Evolutionary conservation across 768 basidiomycete genomes (phyloP).

Genomic region (Arthromyces matolae): DNA sequence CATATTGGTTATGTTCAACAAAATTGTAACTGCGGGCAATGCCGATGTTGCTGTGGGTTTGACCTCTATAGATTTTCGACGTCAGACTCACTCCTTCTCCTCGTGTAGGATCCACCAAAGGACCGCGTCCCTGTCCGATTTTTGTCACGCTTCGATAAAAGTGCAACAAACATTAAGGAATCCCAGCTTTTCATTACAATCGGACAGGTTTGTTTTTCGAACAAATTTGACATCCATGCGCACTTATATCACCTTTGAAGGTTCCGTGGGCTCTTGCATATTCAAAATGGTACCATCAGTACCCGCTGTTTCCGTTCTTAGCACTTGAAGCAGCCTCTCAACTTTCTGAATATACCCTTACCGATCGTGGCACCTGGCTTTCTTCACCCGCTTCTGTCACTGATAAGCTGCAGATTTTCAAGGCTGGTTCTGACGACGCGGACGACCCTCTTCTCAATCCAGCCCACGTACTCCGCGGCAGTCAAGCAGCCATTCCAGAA

Average conservation of each 20-base stretch:
- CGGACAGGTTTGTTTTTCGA: neutral
- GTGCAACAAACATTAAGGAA: no score
- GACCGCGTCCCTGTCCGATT: slow-evolving; percentile 40
- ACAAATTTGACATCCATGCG: neutral
- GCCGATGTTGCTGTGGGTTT: slow-evolving; percentile 33
- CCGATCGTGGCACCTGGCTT: slow-evolving; percentile 48
- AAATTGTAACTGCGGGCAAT: slow-evolving; percentile 42
- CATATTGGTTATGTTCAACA: slow-evolving; percentile 43
- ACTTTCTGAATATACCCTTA: slow-evolving; percentile 50
- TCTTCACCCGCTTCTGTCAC: slow-evolving; percentile 34
- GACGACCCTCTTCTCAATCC: slow-evolving; percentile 46
- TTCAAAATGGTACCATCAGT: slow-evolving; percentile 59
- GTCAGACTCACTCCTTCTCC: neutral
- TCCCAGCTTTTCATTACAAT: neutral
- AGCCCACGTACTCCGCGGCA: slow-evolving; percentile 38
- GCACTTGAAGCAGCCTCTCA: slow-evolving; percentile 44
- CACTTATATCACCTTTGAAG: slow-evolving; percentile 21
- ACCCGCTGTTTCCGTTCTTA: slow-evolving; percentile 47
- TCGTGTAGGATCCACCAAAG: slow-evolving; percentile 21
- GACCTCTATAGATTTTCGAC: neutral
- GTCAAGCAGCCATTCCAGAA: slow-evolving; percentile 24
- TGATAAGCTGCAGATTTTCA: slow-evolving; percentile 33
- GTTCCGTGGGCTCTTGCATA: slow-evolving; percentile 52
- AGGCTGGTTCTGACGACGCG: slow-evolving; percentile 36
- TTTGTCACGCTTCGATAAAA: slow-evolving; percentile 54